Evolutionary conservation across 768 basidiomycete genomes (phyloP), one percentile per base, ranked within the genome.

Genomic region (Gloeostereum incarnatum): DNA sequence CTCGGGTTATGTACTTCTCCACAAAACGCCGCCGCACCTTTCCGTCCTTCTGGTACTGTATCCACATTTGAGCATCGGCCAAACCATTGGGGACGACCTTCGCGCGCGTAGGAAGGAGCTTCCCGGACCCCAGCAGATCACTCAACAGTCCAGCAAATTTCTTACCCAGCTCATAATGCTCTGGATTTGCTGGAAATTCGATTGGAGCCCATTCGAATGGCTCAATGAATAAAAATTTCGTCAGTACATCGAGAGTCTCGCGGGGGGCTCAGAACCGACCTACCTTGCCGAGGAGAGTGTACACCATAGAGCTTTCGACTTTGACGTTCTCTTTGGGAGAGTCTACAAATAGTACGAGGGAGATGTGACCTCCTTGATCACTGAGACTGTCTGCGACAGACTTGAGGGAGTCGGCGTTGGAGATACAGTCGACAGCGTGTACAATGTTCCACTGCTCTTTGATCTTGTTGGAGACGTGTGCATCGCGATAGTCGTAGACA

Each of bases 401-500:
- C 17, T 23, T 30, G 18, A 38, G 39, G 21, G 46, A 43, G 19
- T 40, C 46, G 14, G 39, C 38, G 14, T 46, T 41, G 11, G 49
- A 49, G 36, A 50, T 45, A 16, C 51, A 45, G 32, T 57, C 56
- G 20, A 55, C 27, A 1, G 46, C 54, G 17, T 41, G 37, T 18
- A 37, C 36, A 19, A 59, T 46, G 42, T 47, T 39, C 5, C 45
- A 41, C 7, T 52, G 42, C n/a, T 40, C 43, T 31, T 50, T 49
- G 33, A 59, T 54, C 37, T 52, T 51, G 11, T 22, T 18, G 7
- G 47, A 31, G 10, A 50, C 50, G 13, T 54, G 43, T 8, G 49
- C 46, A 25, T 57, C 56, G 10, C 38, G 43, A 45, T 54, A 57
- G 44, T 67, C 62, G n/a, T n/a, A n/a, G n/a, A 65, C 60, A 3